These are phyloP conservation scores for Alectoria sarmentosa DNA, from an alignment of 495 filamentous ascomycete genomes.

Conservation along the genomic window DNA sequence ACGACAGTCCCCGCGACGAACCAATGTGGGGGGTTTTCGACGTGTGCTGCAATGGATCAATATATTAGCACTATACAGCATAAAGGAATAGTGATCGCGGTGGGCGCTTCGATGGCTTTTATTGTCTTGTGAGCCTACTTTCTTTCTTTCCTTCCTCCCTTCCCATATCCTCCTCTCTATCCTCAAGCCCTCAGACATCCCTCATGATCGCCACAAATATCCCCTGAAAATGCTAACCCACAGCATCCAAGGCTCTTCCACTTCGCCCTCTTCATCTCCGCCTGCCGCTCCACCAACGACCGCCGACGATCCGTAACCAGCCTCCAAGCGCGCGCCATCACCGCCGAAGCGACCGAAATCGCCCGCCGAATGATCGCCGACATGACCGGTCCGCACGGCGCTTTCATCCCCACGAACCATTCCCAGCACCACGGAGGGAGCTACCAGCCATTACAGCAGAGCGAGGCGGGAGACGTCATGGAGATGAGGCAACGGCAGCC, in stretches of 20 bases:
- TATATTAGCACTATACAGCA: background rate
- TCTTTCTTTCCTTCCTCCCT: background rate
- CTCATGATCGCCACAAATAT: too few species aligned
- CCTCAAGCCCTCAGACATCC: background rate
- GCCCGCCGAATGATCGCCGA: constrained; percentile 14
- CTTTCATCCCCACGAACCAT: background rate
- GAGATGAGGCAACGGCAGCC: background rate
- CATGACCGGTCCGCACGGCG: constrained; percentile 15
- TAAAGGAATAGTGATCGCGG: constrained; percentile 7
- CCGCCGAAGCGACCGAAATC: constrained; percentile 16
- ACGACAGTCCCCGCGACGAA: background rate
- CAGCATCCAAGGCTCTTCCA: constrained; percentile 22
- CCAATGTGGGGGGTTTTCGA: background rate
- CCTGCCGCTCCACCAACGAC: constrained; percentile 30
- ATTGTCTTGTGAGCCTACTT: background rate
- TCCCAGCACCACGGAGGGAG: background rate
- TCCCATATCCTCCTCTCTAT: background rate
- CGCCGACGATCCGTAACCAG: constrained; percentile 2
- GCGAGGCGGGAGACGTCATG: background rate
- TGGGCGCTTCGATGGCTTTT: constrained; percentile 9
- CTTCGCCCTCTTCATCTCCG: constrained; percentile 33
- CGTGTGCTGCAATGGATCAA: background rate
- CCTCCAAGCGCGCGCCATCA: background rate
- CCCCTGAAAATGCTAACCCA: background rate
- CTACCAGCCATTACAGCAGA: background rate